These are phyloP conservation scores for Begonia fuchsioides DNA, from an alignment of 306 rosid species.

Conservation along the genomic window DNA sequence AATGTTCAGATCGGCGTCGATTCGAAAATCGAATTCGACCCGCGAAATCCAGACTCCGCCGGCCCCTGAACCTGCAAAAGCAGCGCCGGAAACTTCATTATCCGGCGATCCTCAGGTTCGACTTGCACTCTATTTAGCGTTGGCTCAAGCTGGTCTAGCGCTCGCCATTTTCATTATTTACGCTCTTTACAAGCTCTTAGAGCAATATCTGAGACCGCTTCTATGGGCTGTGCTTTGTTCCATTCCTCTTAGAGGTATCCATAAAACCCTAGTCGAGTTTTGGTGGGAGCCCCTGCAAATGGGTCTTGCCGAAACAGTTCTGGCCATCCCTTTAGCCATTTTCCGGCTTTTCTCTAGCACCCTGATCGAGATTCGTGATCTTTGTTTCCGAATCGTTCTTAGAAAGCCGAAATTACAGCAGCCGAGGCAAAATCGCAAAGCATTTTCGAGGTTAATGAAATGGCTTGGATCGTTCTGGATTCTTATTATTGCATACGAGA, in stretches of 20 bases:
- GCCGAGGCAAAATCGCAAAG: slow-evolving; percentile 23
- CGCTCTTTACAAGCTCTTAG: slow-evolving; percentile 53
- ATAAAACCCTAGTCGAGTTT: slow-evolving; percentile 50
- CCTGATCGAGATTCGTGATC: slow-evolving; percentile 60
- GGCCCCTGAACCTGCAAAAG: slow-evolving; percentile 7
- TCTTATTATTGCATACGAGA: slow-evolving; percentile 60
- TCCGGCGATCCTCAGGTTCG: slow-evolving; percentile 85
- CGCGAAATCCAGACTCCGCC: slow-evolving; percentile 14
- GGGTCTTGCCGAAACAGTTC: slow-evolving; percentile 78
- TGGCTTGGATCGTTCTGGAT: slow-evolving; percentile 72
- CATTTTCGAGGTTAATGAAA: slow-evolving; percentile 54
- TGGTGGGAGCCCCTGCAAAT: slow-evolving; percentile 61
- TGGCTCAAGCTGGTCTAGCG: slow-evolving; percentile 88
- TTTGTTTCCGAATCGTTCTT: slow-evolving; percentile 21
- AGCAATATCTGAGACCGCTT: slow-evolving; percentile 66
- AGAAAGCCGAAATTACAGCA: slow-evolving; percentile 37
- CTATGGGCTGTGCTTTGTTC: slow-evolving; percentile 92
- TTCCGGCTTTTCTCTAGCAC: slow-evolving; percentile 63
- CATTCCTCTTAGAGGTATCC: slow-evolving; percentile 72
- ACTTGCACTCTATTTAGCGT: slow-evolving; percentile 73
- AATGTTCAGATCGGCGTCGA: slow-evolving; percentile 87
- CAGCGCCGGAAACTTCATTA: slow-evolving; percentile 22
- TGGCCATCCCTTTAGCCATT: slow-evolving; percentile 60
- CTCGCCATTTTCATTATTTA: slow-evolving; percentile 58
- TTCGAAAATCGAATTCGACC: slow-evolving; percentile 26